Evolutionary conservation across 306 rosid species (phyloP).

Genomic region (Castanopsis chinensis): DNA sequence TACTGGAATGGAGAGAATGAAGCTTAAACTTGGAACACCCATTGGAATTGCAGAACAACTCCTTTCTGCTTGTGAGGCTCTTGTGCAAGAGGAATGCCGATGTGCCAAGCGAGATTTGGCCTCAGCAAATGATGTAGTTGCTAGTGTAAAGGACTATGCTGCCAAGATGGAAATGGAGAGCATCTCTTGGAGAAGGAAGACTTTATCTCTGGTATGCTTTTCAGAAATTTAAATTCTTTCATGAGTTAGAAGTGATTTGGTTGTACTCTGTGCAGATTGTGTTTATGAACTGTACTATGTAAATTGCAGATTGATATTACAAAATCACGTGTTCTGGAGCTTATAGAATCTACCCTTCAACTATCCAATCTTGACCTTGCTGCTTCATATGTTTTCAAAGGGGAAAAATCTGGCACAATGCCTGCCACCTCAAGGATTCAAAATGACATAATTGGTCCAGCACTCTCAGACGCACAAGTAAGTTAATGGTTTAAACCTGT

Average conservation of each 20-base stretch:
- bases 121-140: slow-evolving; percentile 52
- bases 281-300: slow-evolving; percentile 18
- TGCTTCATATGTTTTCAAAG: slow-evolving; percentile 71
- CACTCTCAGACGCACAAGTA: slow-evolving; percentile 66
- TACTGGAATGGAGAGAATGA: slow-evolving; percentile 88
- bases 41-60: slow-evolving; percentile 81
- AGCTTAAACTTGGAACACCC: slow-evolving; percentile 91
- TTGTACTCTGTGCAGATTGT: neutral
- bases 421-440: slow-evolving; percentile 74
- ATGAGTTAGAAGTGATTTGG: slow-evolving; percentile 11
- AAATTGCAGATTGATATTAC: slow-evolving; percentile 75
- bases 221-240: slow-evolving; percentile 6
- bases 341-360: slow-evolving; percentile 63
- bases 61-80: slow-evolving; percentile 61
- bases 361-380: slow-evolving; percentile 81
- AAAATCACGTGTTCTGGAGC: slow-evolving; percentile 68
- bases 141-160: slow-evolving; percentile 58
- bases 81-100: slow-evolving; percentile 69
- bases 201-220: slow-evolving; percentile 58
- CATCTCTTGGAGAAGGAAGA: slow-evolving; percentile 80
- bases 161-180: slow-evolving; percentile 66
- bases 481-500: slow-evolving; percentile 24
- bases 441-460: slow-evolving; percentile 74
- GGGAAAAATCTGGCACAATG: slow-evolving; percentile 48
- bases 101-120: slow-evolving; percentile 76